These are phyloP conservation scores for Mikania micrantha DNA, from an alignment of 129 eudicot species.

Conservation along the genomic window DNA sequence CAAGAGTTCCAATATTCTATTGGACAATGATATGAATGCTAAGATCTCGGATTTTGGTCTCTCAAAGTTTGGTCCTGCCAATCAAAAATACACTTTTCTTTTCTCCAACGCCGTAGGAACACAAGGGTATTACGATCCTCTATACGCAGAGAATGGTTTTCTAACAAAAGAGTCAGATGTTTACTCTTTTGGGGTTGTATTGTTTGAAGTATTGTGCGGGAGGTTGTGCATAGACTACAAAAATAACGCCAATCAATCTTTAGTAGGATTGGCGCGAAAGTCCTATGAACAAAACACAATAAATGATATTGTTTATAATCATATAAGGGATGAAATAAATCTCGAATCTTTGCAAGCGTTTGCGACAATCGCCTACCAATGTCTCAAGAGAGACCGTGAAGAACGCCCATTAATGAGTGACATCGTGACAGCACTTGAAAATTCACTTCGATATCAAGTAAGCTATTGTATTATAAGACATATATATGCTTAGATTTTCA, in stretches of 20 bases:
- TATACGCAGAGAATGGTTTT: too few relatives aligned
- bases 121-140: neutral
- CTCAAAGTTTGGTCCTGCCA: neutral
- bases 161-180: slow-evolving; percentile 1
- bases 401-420: neutral
- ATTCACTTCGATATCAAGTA: neutral
- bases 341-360: neutral
- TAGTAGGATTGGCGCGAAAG: neutral
- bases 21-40: neutral
- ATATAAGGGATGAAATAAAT: neutral
- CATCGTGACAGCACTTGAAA: neutral
- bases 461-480: neutral
- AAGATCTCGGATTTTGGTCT: neutral
- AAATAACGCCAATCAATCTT: neutral
- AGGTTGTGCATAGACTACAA: neutral
- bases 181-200: neutral
- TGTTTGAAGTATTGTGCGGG: neutral
- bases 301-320: neutral
- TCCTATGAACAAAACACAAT: neutral
- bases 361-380: neutral
- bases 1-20: neutral
- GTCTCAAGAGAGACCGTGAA: neutral
- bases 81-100: neutral
- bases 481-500: too few relatives aligned
- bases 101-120: neutral